phyloP scores from a whole-genome alignment of 208 protist species.

The Trypanosoma platydactyli region DNA sequence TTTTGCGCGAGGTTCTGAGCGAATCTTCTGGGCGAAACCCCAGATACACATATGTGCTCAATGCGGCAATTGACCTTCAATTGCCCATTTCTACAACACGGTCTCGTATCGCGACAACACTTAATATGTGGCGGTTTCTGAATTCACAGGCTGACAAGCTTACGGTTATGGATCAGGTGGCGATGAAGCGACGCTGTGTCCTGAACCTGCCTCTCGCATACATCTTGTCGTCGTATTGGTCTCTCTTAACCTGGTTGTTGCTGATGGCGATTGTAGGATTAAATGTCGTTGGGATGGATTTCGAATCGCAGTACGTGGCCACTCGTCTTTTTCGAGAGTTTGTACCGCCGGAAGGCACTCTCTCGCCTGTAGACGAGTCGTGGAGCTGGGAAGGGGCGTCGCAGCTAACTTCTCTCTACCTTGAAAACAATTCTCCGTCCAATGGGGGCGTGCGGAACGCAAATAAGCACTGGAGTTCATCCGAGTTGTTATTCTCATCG shows the following conservation, averaged over 20 bases:
- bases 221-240: constrained; percentile 89
- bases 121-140: constrained; percentile 90
- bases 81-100: constrained; percentile 86
- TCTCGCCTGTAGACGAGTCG: constrained; percentile 28
- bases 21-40: constrained; percentile 84
- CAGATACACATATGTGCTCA: constrained; percentile 89
- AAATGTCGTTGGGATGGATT: constrained; percentile 82
- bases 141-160: constrained; percentile 86
- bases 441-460: constrained; percentile 31
- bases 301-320: constrained; percentile 84
- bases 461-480: constrained; percentile 36
- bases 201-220: constrained; percentile 84
- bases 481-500: constrained; percentile 66
- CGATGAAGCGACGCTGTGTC: constrained; percentile 80
- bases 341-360: constrained; percentile 64
- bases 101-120: constrained; percentile 82
- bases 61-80: constrained; percentile 88
- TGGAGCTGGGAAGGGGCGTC: constrained; percentile 53
- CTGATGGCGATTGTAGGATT: constrained; percentile 62
- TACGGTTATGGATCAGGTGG: constrained; percentile 59
- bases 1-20: constrained; percentile 84
- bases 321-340: constrained; percentile 81
- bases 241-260: constrained; percentile 70
- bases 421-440: constrained; percentile 41
- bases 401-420: constrained; percentile 58